A percentile compares a stretch with the other conserved stretches of the same genome.
Conservation (phyloP, 2,329 filamentous ascomycete genomes). For the Colletotrichum trifolii region DNA sequence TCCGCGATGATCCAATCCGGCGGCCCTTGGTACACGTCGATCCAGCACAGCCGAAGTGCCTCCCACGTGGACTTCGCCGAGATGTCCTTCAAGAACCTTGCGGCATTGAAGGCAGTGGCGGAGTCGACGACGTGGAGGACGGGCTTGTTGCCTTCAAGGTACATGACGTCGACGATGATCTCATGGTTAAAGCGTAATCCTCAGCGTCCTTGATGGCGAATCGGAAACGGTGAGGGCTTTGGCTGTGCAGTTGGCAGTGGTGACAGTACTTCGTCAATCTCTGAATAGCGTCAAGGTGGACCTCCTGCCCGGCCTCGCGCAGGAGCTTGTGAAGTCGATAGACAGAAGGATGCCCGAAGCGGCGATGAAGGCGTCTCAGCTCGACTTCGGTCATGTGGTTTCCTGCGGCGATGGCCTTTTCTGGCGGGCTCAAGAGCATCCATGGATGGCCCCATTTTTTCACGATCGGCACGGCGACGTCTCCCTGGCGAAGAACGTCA, state of each 20-base stretch:
- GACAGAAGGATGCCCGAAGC: background rate
- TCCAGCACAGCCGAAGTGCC: background rate
- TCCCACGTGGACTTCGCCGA: background rate
- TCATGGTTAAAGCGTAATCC: conserved; percentile 40
- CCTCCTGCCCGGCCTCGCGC: background rate
- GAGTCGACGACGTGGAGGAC: background rate
- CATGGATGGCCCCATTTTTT: background rate
- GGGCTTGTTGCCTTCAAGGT: background rate
- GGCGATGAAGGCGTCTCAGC: background rate
- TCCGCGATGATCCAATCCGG: background rate
- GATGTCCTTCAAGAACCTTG: background rate
- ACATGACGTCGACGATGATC: background rate
- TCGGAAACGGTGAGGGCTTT: background rate
- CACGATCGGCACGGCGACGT: background rate
- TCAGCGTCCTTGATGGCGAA: conserved; percentile 39
- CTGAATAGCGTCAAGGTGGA: background rate
- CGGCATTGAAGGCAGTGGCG: background rate
- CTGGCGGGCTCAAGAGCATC: background rate
- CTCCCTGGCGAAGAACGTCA: background rate
- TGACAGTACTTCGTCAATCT: background rate
- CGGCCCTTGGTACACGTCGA: background rate
- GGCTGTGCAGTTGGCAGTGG: background rate
- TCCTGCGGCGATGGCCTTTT: background rate
- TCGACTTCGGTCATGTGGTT: background rate
- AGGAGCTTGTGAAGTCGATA: background rate